Evolutionary conservation across 2,329 filamentous ascomycete genomes (phyloP), one percentile per base, ranked within the genome.

Genomic region (Fusarium buharicum): DNA sequence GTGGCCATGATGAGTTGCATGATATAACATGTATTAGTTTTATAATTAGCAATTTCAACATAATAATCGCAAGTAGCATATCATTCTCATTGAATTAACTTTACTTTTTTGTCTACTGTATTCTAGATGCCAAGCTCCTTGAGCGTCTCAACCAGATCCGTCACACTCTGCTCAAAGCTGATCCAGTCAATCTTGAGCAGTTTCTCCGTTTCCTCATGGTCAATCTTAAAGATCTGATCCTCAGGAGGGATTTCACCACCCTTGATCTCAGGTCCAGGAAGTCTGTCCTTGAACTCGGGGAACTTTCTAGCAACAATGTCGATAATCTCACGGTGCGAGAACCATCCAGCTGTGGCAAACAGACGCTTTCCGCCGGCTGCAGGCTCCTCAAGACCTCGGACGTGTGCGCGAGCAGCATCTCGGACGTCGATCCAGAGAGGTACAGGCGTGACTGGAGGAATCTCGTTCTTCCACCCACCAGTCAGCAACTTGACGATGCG

Each of bases 121-220:
- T 24, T 34, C 60, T 45, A 76, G 24, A 71, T 67, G 1, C 68
- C 70, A 45, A 79, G 70, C n/a, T 70, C 71, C 73, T 89, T 82
- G 68, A 92, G 73, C 28, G 84, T 88, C 75, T 85, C 85, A 16
- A 90, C 81, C 7, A 87, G 82, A 69, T 92, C 89, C 6, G 82
- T 78, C 24, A 89, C 79, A 24, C 79, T 83, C 75, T 88, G 80
- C 73, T 91, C 87, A 30, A 91, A 68, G 4, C 77, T 73, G 61
- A 78, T 85, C 80, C 85, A 91, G 56, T 89, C 76, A 44, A 90
- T 80, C 1, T 86, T 87, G 55, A 92, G 73, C 41, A 88, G 66
- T 68, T 86, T 81, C 22, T 81, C 83, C 2, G 85, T 86, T 69
- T 81, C 80, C 46, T 78, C 79, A 70, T 86, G 90, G 70, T 90